Conservation (phyloP, 176 grass and related monocot species). For the Puccinellia tenuiflora region DNA sequence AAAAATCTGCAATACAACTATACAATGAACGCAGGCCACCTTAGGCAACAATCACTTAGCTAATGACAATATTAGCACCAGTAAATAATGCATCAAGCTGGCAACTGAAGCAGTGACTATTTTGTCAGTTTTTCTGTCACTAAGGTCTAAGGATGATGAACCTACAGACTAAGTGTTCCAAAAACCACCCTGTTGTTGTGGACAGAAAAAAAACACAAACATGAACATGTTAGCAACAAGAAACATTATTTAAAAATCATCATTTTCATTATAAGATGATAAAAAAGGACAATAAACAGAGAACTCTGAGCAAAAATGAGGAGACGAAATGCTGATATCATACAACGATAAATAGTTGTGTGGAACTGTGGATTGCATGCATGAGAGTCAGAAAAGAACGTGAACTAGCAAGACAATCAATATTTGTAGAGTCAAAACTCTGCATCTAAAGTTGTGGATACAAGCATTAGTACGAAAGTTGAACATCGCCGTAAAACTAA, state of each 20-base stretch:
- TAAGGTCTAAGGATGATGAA: background rate
- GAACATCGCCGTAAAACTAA: background rate
- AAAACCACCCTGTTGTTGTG: background rate
- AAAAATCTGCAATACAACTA: slow-evolving; percentile 2
- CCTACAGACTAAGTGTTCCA: background rate
- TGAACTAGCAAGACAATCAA: slow-evolving; percentile 8
- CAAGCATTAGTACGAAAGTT: background rate
- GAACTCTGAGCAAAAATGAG: background rate
- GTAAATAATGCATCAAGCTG: background rate
- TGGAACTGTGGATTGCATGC: slow-evolving; percentile 17
- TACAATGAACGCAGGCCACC: background rate
- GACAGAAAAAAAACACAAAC: background rate
- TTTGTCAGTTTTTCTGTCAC: background rate
- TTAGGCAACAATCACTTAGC: background rate
- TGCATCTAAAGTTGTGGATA: slow-evolving; percentile 2
- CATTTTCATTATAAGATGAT: background rate
- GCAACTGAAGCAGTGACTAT: background rate
- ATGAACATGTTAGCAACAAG: background rate
- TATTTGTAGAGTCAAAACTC: background rate
- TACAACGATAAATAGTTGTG: slow-evolving; percentile 12
- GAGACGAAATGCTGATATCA: background rate
- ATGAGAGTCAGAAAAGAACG: slow-evolving; percentile 26
- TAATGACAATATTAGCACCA: background rate
- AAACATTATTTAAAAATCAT: background rate
- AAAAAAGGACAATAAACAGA: background rate